Percentiles rank a stretch among this genome's conserved stretches.
Evolutionary conservation across 768 basidiomycete species (phyloP).

Genomic region (Xerocomellus amylosporus): DNA sequence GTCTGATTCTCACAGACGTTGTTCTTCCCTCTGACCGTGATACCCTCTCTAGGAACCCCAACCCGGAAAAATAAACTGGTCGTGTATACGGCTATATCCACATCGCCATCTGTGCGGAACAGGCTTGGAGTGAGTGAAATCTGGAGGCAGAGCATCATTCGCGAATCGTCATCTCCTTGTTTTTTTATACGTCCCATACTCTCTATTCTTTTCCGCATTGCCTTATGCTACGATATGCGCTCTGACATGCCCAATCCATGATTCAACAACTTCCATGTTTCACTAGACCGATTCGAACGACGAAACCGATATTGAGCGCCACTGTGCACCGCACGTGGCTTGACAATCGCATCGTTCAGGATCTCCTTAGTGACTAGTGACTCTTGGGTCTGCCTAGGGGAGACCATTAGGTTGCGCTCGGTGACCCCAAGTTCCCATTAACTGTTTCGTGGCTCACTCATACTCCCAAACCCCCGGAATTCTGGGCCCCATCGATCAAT

Average conservation of each 20-base stretch:
- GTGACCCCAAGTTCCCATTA: no score
- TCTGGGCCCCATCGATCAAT: no score
- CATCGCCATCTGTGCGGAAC: slow-evolving; percentile 15
- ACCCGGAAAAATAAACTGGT: slow-evolving; percentile 27
- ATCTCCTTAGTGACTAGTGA: no score
- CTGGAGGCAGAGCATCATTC: slow-evolving; percentile 7
- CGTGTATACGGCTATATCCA: slow-evolving; percentile 7
- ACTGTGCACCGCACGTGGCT: no score
- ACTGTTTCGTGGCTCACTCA: no score
- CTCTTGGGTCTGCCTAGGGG: no score
- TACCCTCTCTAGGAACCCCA: slow-evolving; percentile 24
- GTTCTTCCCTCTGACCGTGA: slow-evolving; percentile 46
- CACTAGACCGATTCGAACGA: background rate
- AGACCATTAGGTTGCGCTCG: no score
- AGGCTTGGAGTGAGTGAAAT: slow-evolving; percentile 10
- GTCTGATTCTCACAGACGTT: slow-evolving; percentile 71
- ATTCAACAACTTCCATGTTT: background rate
- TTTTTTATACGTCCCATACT: slow-evolving; percentile 13
- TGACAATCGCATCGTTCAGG: no score
- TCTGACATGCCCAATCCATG: slow-evolving; percentile 22
- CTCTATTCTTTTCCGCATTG: slow-evolving; percentile 2
- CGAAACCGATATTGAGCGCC: background rate
- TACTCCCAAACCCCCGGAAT: no score
- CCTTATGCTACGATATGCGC: slow-evolving; percentile 24
- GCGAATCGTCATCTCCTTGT: slow-evolving; percentile 1